A percentile compares a stretch with the other conserved stretches of the same genome.
Evolutionary conservation across 805 yeast species (phyloP).

Genomic region (Clavispora phyllophila): DNA sequence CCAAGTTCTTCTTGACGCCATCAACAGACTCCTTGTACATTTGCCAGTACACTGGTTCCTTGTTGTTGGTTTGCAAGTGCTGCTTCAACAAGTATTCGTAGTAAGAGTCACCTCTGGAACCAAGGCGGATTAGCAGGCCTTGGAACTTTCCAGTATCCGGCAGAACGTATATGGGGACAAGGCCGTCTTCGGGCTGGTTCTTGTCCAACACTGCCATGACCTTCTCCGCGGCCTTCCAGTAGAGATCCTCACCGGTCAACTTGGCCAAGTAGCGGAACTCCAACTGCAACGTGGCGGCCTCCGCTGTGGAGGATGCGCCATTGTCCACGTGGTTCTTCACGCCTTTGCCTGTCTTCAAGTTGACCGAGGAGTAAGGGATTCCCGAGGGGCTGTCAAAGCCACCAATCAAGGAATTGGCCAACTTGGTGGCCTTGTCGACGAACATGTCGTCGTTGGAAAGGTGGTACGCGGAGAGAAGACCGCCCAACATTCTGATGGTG

Average conservation of each 20-base stretch:
- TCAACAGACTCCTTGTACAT: constrained; percentile 74
- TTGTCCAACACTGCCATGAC: constrained; percentile 67
- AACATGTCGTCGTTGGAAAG: constrained; percentile 64
- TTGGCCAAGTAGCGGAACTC: constrained; percentile 80
- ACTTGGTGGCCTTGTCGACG: constrained; percentile 70
- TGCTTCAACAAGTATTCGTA: constrained; percentile 87
- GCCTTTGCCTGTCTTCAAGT: constrained; percentile 61
- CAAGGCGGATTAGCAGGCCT: constrained; percentile 67
- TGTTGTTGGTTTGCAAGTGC: constrained; percentile 67
- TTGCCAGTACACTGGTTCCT: constrained; percentile 55
- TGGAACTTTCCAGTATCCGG: constrained; percentile 71
- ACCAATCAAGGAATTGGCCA: constrained; percentile 68
- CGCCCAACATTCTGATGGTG: constrained; percentile 93
- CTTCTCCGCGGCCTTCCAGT: constrained; percentile 75
- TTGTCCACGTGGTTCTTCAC: constrained; percentile 54
- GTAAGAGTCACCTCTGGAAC: constrained; percentile 90
- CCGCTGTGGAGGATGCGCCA: constrained; percentile 88
- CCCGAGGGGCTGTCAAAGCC: constrained; percentile 67
- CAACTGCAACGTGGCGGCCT: constrained; percentile 79
- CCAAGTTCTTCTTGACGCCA: constrained; percentile 69
- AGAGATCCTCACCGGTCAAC: constrained; percentile 72
- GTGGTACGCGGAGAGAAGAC: constrained; percentile 78
- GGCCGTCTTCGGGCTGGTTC: constrained; percentile 62
- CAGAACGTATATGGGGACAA: constrained; percentile 74
- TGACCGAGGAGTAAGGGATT: constrained; percentile 74